A percentile compares a stretch with the other conserved stretches of the same genome.
Conservation (phyloP, 441 rosid species). For the California macrophylla region DNA sequence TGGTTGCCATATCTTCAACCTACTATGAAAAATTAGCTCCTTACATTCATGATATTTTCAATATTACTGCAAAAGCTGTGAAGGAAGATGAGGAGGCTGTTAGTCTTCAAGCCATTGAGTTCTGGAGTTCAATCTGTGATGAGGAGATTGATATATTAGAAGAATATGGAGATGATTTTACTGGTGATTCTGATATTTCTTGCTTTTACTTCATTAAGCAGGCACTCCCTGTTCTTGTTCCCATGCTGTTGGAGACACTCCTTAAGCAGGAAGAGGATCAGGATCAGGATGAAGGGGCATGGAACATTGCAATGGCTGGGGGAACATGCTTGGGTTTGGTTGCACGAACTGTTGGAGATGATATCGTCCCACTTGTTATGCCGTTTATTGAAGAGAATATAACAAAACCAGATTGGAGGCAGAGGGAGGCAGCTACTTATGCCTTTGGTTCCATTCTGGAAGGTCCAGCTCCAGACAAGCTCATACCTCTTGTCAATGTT, state of each 20-base stretch:
- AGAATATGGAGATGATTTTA: slow-evolving; percentile 51
- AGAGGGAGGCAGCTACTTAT: slow-evolving; percentile 86
- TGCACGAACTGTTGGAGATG: slow-evolving; percentile 84
- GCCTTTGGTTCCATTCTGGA: slow-evolving; percentile 93
- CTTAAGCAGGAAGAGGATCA: slow-evolving; percentile 88
- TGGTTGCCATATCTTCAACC: slow-evolving; percentile 80
- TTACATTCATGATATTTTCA: slow-evolving; percentile 76
- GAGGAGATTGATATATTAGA: slow-evolving; percentile 72
- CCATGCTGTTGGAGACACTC: slow-evolving; percentile 63
- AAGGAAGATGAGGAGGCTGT: slow-evolving; percentile 84
- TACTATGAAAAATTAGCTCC: slow-evolving; percentile 65
- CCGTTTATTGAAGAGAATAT: slow-evolving; percentile 80
- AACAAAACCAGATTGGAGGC: slow-evolving; percentile 59
- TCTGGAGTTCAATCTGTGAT: slow-evolving; percentile 93
- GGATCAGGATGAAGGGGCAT: slow-evolving; percentile 71
- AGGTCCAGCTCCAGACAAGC: slow-evolving; percentile 69
- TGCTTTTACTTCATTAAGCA: slow-evolving; percentile 60
- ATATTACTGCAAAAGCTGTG: slow-evolving; percentile 77
- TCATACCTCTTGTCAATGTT: slow-evolving; percentile 62
- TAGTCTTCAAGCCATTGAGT: slow-evolving; percentile 84
- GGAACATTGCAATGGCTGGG: slow-evolving; percentile 95
- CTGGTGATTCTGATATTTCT: slow-evolving; percentile 54
- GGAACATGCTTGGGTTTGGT: slow-evolving; percentile 91
- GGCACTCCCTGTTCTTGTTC: slow-evolving; percentile 30
- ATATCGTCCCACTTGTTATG: slow-evolving; percentile 75